These are phyloP conservation scores for Mortierella hygrophila DNA, from an alignment of 192 early-diverging fungal species.

Conservation along the genomic window DNA sequence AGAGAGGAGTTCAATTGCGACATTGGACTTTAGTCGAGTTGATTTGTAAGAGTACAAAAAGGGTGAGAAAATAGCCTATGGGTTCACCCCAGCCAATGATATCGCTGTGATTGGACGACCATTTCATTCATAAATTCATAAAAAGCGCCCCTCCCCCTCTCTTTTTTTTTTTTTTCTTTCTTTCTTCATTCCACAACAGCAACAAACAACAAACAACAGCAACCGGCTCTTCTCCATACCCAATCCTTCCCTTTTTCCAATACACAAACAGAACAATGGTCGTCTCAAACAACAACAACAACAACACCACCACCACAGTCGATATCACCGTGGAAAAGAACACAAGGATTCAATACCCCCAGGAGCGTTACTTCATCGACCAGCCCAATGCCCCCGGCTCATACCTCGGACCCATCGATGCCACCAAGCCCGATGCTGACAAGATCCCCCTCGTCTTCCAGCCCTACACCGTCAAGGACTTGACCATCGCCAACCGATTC, in stretches of 20 bases:
- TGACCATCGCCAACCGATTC: conserved; percentile 83
- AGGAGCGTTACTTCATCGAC: conserved; percentile 24
- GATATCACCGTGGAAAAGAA: neutral
- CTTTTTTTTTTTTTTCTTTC: neutral
- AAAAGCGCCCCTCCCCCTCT: neutral
- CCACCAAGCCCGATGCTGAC: conserved; percentile 8
- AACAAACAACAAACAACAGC: neutral
- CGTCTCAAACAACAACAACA: neutral
- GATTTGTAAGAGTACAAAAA: neutral
- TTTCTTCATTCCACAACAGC: neutral
- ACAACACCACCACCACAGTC: neutral
- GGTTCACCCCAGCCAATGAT: neutral
- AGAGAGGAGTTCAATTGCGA: neutral
- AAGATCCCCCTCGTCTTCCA: conserved; percentile 63
- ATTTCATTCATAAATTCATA: neutral
- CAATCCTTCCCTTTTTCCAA: neutral
- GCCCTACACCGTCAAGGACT: conserved; percentile 71
- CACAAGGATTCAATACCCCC: conserved; percentile 6
- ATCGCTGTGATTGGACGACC: neutral
- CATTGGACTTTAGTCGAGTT: neutral
- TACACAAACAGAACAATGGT: neutral
- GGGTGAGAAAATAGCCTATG: neutral
- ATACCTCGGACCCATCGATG: conserved; percentile 22
- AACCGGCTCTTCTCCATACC: neutral
- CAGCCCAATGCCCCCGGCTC: conserved; percentile 19